A percentile compares a stretch with the other conserved stretches of the same genome.
Evolutionary conservation across 805 yeast species (phyloP).

Genomic region (Hanseniaspora occidentalis): DNA sequence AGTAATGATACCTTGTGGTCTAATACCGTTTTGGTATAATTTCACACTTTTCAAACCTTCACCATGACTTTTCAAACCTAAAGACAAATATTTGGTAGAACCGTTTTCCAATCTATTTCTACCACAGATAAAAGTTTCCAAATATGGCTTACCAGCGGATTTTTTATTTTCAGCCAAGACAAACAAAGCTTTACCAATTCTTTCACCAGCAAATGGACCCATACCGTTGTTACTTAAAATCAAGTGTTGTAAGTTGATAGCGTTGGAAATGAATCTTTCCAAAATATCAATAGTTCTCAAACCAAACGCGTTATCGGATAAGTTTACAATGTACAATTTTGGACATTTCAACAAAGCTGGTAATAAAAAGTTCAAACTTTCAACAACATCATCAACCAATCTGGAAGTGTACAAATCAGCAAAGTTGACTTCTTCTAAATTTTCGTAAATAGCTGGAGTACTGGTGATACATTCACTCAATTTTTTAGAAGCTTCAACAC

Average conservation of each 20-base stretch:
- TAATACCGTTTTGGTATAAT: slow-evolving; percentile 91
- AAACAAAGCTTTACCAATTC: slow-evolving; percentile 79
- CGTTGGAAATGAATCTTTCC: slow-evolving; percentile 63
- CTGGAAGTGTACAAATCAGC: slow-evolving; percentile 94
- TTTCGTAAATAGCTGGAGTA: slow-evolving; percentile 25
- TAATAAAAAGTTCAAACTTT: slow-evolving; percentile 58
- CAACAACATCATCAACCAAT: slow-evolving; percentile 87
- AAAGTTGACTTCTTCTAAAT: slow-evolving; percentile 59
- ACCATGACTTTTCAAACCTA: slow-evolving; percentile 72
- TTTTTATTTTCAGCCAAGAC: slow-evolving; percentile 53
- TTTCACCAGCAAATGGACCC: slow-evolving; percentile 96
- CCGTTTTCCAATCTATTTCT: slow-evolving; percentile 96
- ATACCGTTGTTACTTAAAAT: slow-evolving; percentile 90
- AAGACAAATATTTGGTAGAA: slow-evolving; percentile 70
- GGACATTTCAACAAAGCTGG: slow-evolving; percentile 62
- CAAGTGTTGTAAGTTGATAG: slow-evolving; percentile 71
- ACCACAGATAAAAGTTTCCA: slow-evolving; percentile 89
- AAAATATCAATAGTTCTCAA: slow-evolving; percentile 87
- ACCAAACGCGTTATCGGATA: slow-evolving; percentile 95
- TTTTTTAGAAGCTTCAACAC: slow-evolving; percentile 73
- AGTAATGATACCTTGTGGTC: slow-evolving; percentile 81
- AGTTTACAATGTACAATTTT: slow-evolving; percentile 58
- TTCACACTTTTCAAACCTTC: slow-evolving; percentile 55
- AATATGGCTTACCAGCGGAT: slow-evolving; percentile 30
- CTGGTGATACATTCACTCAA: slow-evolving; percentile 43